A percentile compares a stretch with the other conserved stretches of the same genome.
Conservation (phyloP, 352 stramenopile species). For the Globisporangium iwayamae region DNA sequence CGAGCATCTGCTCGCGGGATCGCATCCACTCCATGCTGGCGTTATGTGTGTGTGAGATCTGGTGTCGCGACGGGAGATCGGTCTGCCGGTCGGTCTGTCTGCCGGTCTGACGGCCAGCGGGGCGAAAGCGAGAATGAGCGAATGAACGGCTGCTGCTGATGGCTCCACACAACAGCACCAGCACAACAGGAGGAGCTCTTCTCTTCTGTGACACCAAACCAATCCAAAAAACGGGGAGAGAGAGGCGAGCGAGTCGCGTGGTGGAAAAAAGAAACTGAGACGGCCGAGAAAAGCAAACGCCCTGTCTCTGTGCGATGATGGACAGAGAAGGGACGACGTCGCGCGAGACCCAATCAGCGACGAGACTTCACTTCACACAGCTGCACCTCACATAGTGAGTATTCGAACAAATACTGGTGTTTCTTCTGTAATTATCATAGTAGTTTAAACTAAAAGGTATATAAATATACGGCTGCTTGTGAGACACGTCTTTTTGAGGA, state of each 20-base stretch:
- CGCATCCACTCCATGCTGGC: constrained; percentile 54
- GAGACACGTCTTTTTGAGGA: constrained; percentile 12
- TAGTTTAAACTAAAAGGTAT: no score
- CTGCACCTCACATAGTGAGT: not conserved
- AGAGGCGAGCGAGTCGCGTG: not conserved
- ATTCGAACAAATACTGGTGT: not conserved
- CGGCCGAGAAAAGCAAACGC: constrained; percentile 7
- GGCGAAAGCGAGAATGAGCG: constrained; percentile 19
- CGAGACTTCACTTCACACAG: not conserved
- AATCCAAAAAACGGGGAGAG: constrained; percentile 1
- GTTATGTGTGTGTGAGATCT: not conserved
- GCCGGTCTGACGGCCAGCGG: constrained; percentile 2
- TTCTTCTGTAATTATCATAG: no score
- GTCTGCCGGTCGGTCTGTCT: no score
- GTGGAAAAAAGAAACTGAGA: constrained; percentile 19
- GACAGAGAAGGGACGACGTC: not conserved
- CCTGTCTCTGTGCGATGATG: not conserved
- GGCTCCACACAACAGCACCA: constrained; percentile 10
- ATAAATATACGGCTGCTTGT: not conserved
- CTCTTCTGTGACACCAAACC: constrained; percentile 5
- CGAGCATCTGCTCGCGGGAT: constrained; percentile 36
- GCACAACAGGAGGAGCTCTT: constrained; percentile 3
- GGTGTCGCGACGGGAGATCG: no score
- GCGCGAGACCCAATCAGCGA: constrained; percentile 2
- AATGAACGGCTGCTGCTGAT: constrained; percentile 4